Conservation (phyloP, 2,329 filamentous ascomycete species). For the Capronia americana region DNA sequence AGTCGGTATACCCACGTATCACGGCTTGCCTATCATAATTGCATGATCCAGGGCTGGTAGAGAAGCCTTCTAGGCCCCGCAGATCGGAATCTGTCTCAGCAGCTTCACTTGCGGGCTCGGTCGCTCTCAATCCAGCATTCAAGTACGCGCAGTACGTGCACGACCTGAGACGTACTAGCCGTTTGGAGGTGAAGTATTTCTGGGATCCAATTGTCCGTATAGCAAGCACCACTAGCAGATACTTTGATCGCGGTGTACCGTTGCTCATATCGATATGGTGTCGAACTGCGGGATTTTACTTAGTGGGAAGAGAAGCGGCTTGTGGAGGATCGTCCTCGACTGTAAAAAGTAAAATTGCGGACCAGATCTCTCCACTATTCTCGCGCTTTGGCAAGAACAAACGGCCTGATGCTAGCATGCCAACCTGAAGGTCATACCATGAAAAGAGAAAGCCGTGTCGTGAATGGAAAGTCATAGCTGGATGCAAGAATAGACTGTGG, state of each 20-base stretch:
- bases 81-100: background rate
- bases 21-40: background rate
- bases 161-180: background rate
- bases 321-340: too few species aligned
- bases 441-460: too few species aligned
- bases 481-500: background rate
- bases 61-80: background rate
- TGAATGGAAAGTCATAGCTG: background rate
- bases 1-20: background rate
- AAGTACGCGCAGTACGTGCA: background rate
- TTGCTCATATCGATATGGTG: background rate
- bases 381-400: too few species aligned
- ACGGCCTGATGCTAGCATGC: too few species aligned
- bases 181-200: background rate
- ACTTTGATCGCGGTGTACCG: background rate
- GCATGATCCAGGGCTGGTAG: background rate
- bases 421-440: too few species aligned
- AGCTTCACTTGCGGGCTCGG: background rate
- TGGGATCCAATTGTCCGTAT: background rate
- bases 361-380: too few species aligned
- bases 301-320: too few species aligned
- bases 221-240: background rate
- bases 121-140: slow-evolving; percentile 3
- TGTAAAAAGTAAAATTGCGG: too few species aligned
- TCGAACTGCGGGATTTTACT: too few species aligned